Evolutionary conservation across 2,329 filamentous ascomycete genomes (phyloP), one percentile per base, ranked within the genome.

Genomic region (Sclerotinia sclerotiorum): DNA sequence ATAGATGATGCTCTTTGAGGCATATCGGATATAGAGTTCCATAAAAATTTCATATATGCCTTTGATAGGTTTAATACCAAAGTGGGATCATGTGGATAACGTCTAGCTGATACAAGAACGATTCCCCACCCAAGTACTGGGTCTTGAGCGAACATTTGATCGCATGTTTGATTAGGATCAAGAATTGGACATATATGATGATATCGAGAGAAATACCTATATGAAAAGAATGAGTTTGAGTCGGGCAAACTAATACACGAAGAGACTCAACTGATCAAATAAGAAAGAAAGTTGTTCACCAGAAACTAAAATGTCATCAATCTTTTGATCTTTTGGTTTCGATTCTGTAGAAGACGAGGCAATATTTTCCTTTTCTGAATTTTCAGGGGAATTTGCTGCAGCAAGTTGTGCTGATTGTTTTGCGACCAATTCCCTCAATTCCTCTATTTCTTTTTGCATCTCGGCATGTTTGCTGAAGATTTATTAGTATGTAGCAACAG

Each of bases 61-160:
- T 61, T 24, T 5, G 64, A 64, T 17, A 75, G 57, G 24, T 61
- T 55, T 62, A 65, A 42, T 8, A 90, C 80, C 32, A 90, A 78
- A 17, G 79, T 80, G 0, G 83, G 79, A 70, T 88, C 86, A 10
- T 79, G 76, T 24, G 82, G 81, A 70, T 85, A 89, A 61, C 87
- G 84, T 49, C 88, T 84, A 48, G 87, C 84, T 15, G 87, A 87
- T 51, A 89, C 83, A 49, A 84, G 84, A 56, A 90, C 81, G 60
- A 90, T 86, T 35, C 86, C 86, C 88, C 88, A 90, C 77, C 89
- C 89, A n/a, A 90, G 81, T 7, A 90, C 79, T n/a, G 85, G 85
- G 55, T 85, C 87, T 46, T 83, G 79, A 19, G 81, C 81, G 71
- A 85, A 85, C 76, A 86, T 88, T 62, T 85, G 82, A 35, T 88